These are phyloP conservation scores for Erysimum cheiri DNA, from an alignment of 441 rosid genomes.

Conservation along the genomic window DNA sequence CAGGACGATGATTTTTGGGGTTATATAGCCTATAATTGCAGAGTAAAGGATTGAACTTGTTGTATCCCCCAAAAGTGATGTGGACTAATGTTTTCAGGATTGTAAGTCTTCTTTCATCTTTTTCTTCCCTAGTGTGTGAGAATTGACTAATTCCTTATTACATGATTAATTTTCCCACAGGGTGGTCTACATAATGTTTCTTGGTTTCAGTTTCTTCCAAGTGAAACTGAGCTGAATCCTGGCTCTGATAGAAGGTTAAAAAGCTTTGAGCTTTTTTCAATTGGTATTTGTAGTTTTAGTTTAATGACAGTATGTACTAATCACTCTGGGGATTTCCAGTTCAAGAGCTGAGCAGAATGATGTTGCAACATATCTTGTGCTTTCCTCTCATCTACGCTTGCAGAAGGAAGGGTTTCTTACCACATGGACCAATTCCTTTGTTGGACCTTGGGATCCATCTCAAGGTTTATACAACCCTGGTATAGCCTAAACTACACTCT, in stretches of 20 bases:
- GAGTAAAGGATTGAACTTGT: constrained; percentile 10
- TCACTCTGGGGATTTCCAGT: constrained; percentile 46
- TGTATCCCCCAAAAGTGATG: constrained; percentile 53
- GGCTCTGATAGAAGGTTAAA: constrained; percentile 79
- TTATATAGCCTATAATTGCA: neutral
- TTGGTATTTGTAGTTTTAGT: neutral
- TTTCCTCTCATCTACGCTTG: constrained; percentile 89
- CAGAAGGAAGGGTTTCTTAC: constrained; percentile 91
- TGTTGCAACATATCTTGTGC: constrained; percentile 81
- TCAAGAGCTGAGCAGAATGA: constrained; percentile 86
- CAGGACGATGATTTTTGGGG: constrained; percentile 24
- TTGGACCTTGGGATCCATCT: constrained; percentile 99
- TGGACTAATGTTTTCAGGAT: constrained; percentile 97
- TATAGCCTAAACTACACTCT: constrained; percentile 40
- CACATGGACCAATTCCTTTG: constrained; percentile 99
- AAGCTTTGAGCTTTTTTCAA: constrained; percentile 16
- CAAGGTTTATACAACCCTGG: constrained; percentile 99
- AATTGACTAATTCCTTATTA: neutral
- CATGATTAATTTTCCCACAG: constrained; percentile 50
- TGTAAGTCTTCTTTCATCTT: constrained; percentile 49
- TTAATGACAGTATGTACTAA: constrained; percentile 23
- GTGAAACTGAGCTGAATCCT: constrained; percentile 80
- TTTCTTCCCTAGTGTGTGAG: neutral
- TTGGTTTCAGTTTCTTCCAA: constrained; percentile 98
- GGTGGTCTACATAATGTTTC: constrained; percentile 88